phyloP scores from a whole-genome alignment of 768 basidiomycete species.

The Sporobolomyces pararoseus region DNA sequence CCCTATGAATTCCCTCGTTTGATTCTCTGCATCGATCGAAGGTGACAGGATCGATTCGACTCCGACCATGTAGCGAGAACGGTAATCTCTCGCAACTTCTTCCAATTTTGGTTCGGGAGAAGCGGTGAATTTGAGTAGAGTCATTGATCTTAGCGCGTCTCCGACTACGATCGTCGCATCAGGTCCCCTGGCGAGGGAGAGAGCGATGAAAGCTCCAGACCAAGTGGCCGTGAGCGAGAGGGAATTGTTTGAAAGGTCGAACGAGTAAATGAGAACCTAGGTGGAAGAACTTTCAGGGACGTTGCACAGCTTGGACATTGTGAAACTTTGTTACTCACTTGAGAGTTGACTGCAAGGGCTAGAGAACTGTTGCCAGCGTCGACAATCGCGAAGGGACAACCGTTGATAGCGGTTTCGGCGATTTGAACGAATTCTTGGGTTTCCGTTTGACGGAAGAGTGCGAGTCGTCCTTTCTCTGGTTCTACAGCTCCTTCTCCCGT shows the following conservation, averaged over 20 bases:
- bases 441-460: conserved; percentile 10
- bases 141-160: conserved; percentile 75
- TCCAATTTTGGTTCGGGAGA: conserved; percentile 49
- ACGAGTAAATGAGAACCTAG: conserved; percentile 11
- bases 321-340: not conserved
- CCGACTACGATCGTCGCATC: conserved; percentile 61
- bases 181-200: conserved; percentile 60
- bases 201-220: conserved; percentile 79
- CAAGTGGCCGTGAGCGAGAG: conserved; percentile 59
- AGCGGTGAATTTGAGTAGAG: conserved; percentile 58
- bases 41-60: conserved; percentile 53
- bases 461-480: conserved; percentile 39
- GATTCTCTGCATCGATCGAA: too few species aligned
- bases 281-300: not conserved
- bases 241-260: conserved; percentile 44
- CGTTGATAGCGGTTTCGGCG: conserved; percentile 53
- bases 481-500: conserved; percentile 30
- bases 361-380: not conserved
- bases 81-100: conserved; percentile 68
- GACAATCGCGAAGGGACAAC: conserved; percentile 67
- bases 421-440: conserved; percentile 39
- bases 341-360: conserved; percentile 37
- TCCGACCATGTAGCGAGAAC: conserved; percentile 67
- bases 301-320: not conserved
- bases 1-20: conserved; percentile 60